Base-by-base conservation (phyloP, 2,329 filamentous ascomycete genomes). In the Elsinoe batatas region DNA sequence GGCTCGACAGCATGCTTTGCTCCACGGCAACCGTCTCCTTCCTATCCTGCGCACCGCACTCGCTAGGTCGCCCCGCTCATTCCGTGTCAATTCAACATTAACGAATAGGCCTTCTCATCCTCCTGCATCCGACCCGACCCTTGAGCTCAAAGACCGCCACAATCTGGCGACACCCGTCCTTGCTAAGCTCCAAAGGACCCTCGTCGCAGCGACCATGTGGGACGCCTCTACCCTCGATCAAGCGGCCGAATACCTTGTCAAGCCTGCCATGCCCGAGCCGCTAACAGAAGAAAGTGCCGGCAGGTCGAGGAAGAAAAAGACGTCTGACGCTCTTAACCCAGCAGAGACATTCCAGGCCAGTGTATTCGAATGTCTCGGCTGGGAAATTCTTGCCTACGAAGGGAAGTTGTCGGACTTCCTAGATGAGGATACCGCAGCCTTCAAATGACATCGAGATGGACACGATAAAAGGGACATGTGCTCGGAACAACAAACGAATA, bases 301-400 rank as follows among this genome's bases (percentile, higher is more conserved):
- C 8, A 55, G 20, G 30, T 6, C 40, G 11, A 47, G n/a, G 26
- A 47, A 26, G 38, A 54, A 54, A 8, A 42, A 22, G 44, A 20
- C 18, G 3, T 3, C 3, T 6, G 37, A 44, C 3, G 13, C 18
- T 13, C n/a, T 46, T 30, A 13, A 26, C 2, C 15, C 33, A 15
- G 53, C 33, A 26, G 32, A 46, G 10, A 37, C 37, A 42, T 55
- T 55, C 7, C 32, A 42, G 42, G n/a, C 8, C 5, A 26, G 36
- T 12, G 26, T 55, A 2, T 55, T 40, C 13, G 18, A 42, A 3
- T 18, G 13, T 35, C 15, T 55, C 1, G 53, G 53, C 1, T 55
- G 53, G 53, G 53, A 55, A 15, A 55, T 55, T 15, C 53, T 55
- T 2, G 40, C 40, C 6, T 47, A 46, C 18, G 53, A 55, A 37